Base-by-base conservation (phyloP, 306 rosid species). In the Malus domestica region DNA sequence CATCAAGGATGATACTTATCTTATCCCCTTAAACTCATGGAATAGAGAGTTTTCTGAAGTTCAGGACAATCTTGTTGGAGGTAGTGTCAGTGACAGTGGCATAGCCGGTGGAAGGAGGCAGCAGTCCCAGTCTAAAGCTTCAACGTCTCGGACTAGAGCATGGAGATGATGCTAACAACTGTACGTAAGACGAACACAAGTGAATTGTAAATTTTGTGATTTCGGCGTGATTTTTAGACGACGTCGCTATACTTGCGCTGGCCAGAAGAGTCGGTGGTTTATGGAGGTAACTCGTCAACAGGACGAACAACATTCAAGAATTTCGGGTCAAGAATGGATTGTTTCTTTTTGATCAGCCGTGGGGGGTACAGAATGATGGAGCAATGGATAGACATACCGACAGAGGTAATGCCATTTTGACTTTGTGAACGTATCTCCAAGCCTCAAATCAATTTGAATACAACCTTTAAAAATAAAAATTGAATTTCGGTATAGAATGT, bases 41-140 rank as follows among this genome's bases (percentile, higher is more conserved):
- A 78, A 68, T 13, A 71, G 77, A 78, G 99, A 96, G 63, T 89
- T 90, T 76, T 86, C 96, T 16, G 99, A 88, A 83, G 83, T 67
- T 54, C 89, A 81, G 22, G 96, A 86, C 58, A 64, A 58, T 72
- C 81, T 88, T 27, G 91, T 79, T 35, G 93, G 83, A 85, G 98
- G 99, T 51, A 96, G 99, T 71, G 70, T 86, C 18, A 96, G 99
- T 70, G 99, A 96, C 89, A 89, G 97, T 84, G 93, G 91, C 45
- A 59, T 92, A 80, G 62, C 85, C 42, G 78, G 25, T 30, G 80
- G 85, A 40, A 89, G 80, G 90, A 84, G 90, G 76, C 92, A 72
- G 59, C 90, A 76, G 61, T 32, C 71, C 78, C 97, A 85, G 74
- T 79, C 86, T 46, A 89, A 82, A 83, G 79, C 85, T 22, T 79